Evolutionary conservation across 2,329 filamentous ascomycete genomes (phyloP), one percentile per base, ranked within the genome.

Genomic region (Aspergillus fijiensis): DNA sequence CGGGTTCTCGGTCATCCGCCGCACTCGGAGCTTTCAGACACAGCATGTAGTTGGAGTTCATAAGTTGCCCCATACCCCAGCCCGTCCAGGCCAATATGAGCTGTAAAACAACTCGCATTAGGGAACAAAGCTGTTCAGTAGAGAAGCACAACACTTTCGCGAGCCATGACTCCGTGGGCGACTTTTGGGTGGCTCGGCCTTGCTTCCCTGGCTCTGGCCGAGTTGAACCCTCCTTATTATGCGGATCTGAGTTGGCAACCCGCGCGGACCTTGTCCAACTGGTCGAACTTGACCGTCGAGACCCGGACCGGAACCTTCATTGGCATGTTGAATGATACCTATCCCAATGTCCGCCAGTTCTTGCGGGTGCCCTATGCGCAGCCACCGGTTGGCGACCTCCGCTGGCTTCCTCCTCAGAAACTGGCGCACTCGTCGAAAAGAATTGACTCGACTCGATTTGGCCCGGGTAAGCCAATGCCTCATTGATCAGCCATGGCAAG

Each of bases 261-360:
- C 3, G 54, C 61, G 10, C 61, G 63, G 16, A 60, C 57, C 2
- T 45, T 65, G 19, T 66, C 61, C 1, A 63, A 65, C 49, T 66
- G 63, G 64, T 52, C 61, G 2, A 65, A 65, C 51, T 31, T 67
- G 49, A 67, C 62, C 25, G 52, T 55, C 16, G 52, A 55, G 39
- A 55, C 52, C 21, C 52, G 47, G 21, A 55, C 52, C 0, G 68
- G 67, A 27, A 66, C 62, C 7, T 69, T 74, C 21, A 69, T 70
- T 27, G 75, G 75, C 4, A 63, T 74, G 27, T 60, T 75, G 10
- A 71, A 76, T 48, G 63, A 68, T 31, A 71, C 68, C 11, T 71
- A 70, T 12, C 74, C 75, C 1, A 66, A 72, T 51, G 74, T 77
- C 23, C 73, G 73, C 7, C 70, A 77, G 58, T 77, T 75, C 60